These are phyloP conservation scores for Ganoderma lingzhi DNA, from an alignment of 1,284 basidiomycete species.

Conservation along the genomic window DNA sequence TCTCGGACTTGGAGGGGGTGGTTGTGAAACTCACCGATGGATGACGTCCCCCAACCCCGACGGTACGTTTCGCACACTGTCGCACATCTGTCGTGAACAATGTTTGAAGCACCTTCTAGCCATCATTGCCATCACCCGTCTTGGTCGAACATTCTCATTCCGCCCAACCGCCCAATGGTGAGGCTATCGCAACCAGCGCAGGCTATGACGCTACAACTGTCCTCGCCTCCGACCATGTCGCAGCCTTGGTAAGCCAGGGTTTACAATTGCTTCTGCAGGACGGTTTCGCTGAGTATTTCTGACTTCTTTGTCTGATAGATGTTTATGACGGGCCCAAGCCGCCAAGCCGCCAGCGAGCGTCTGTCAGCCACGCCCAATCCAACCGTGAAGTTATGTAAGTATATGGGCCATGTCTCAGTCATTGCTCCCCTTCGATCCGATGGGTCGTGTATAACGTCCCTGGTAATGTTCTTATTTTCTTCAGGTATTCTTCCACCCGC, in stretches of 20 bases:
- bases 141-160: background rate
- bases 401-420: background rate
- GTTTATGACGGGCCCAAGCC: background rate
- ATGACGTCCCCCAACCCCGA: background rate
- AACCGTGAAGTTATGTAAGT: background rate
- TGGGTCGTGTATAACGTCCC: background rate
- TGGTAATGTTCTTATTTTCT: background rate
- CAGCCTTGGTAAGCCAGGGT: conserved; percentile 15
- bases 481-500: background rate
- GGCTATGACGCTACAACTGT: conserved; percentile 10
- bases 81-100: background rate
- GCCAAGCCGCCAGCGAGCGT: background rate
- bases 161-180: background rate
- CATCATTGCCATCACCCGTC: background rate
- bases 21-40: background rate
- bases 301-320: conserved; percentile 7
- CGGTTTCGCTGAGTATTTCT: background rate
- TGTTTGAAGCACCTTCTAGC: background rate
- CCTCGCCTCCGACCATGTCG: conserved; percentile 8
- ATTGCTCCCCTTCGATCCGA: background rate
- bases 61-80: background rate
- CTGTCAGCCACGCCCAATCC: conserved; percentile 2
- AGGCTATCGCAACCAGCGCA: conserved; percentile 1
- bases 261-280: background rate
- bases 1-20: background rate